A percentile compares a stretch with the other conserved stretches of the same genome.
Evolutionary conservation across 2,329 filamentous ascomycete genomes (phyloP).

Genomic region (Aspergillus pseudoviridinutans): DNA sequence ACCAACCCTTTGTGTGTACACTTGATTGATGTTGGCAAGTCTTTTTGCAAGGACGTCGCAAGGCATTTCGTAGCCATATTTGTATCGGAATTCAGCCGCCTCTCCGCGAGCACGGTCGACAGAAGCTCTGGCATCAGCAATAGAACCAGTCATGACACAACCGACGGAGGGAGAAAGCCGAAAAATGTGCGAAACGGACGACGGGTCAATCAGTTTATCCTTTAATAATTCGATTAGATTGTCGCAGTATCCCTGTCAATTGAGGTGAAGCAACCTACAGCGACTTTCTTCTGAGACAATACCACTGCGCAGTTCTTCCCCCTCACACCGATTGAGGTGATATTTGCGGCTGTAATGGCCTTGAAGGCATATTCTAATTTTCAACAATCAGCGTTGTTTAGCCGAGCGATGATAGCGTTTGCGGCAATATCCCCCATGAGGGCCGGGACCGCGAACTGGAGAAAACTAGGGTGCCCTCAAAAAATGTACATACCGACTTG

Average conservation of each 20-base stretch:
- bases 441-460: slow-evolving; percentile 7
- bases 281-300: slow-evolving; percentile 98
- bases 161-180: slow-evolving; percentile 93
- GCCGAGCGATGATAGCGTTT: slow-evolving; percentile 19
- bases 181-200: slow-evolving; percentile 97
- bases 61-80: slow-evolving; percentile 99
- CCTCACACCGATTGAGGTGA: slow-evolving; percentile 92
- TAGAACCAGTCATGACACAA: slow-evolving; percentile 97
- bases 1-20: slow-evolving; percentile 92
- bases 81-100: slow-evolving; percentile 97
- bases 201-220: slow-evolving; percentile 98
- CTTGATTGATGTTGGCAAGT: slow-evolving; percentile 97
- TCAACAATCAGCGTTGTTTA: slow-evolving; percentile 24
- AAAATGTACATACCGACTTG: slow-evolving; percentile 74
- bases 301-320: slow-evolving; percentile 98
- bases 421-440: slow-evolving; percentile 2
- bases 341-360: slow-evolving; percentile 97
- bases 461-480: slow-evolving; percentile 7
- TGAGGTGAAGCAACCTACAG: slow-evolving; percentile 58
- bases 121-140: slow-evolving; percentile 91
- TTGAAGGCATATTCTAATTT: slow-evolving; percentile 98
- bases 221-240: slow-evolving; percentile 38
- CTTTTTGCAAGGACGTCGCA: slow-evolving; percentile 95
- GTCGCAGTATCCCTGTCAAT: neutral
- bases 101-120: slow-evolving; percentile 91